Evolutionary conservation across 108 stramenopile genomes (phyloP).

Genomic region (Asterionellopsis glacialis): DNA sequence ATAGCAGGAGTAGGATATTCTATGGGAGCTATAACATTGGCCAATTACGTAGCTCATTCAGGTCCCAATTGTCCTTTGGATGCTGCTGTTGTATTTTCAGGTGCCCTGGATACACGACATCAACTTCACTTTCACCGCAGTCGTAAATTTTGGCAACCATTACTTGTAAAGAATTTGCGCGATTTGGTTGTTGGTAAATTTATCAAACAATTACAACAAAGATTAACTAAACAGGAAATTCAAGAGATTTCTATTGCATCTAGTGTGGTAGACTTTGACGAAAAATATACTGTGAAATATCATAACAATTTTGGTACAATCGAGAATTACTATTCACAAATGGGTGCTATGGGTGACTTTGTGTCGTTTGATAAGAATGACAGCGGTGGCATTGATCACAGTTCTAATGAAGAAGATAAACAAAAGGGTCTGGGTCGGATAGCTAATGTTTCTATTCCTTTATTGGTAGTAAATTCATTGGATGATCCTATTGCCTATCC

Average conservation of each 20-base stretch:
- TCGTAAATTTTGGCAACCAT: slow-evolving; percentile 87
- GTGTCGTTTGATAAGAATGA: slow-evolving; percentile 22
- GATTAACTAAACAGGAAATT: slow-evolving; percentile 46
- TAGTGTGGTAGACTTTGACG: slow-evolving; percentile 19
- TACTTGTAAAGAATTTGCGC: slow-evolving; percentile 62
- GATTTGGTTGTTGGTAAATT: slow-evolving; percentile 69
- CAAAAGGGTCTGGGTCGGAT: slow-evolving; percentile 34
- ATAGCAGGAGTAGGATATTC: slow-evolving; percentile 76
- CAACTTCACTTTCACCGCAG: slow-evolving; percentile 58
- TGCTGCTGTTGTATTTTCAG: slow-evolving; percentile 68
- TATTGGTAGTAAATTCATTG: slow-evolving; percentile 63
- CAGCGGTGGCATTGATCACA: too few species aligned
- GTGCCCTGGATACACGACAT: slow-evolving; percentile 78
- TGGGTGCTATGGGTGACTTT: slow-evolving; percentile 76
- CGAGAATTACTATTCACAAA: slow-evolving; percentile 73
- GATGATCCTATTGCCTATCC: slow-evolving; percentile 79
- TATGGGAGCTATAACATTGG: slow-evolving; percentile 84
- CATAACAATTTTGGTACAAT: slow-evolving; percentile 66
- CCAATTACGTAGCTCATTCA: slow-evolving; percentile 79
- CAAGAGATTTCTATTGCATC: slow-evolving; percentile 4
- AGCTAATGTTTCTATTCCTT: slow-evolving; percentile 53
- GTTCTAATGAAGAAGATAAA: too few species aligned
- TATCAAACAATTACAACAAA: slow-evolving; percentile 43
- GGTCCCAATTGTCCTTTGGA: slow-evolving; percentile 63
- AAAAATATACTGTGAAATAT: slow-evolving; percentile 64